Evolutionary conservation across 2,329 filamentous ascomycete species (phyloP).

Genomic region (Aspergillus sojae): DNA sequence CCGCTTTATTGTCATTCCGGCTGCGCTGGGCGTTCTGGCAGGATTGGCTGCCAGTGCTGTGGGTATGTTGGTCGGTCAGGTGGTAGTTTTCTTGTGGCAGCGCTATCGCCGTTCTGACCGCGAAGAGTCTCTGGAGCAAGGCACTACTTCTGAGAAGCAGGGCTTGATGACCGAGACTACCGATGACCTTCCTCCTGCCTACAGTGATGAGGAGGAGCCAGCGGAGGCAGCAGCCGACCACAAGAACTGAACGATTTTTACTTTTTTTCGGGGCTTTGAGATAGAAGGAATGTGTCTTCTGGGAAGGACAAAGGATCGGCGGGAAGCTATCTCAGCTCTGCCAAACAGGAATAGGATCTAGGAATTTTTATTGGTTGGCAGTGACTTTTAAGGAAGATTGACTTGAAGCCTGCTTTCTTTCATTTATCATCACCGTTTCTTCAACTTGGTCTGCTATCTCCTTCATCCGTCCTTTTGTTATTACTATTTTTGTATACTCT

Average conservation of each 20-base stretch:
- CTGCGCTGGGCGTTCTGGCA: conserved; percentile 49
- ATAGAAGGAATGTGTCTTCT: background rate
- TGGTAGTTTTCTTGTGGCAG: conserved; percentile 49
- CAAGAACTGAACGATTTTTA: conserved; percentile 33
- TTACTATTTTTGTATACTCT: background rate
- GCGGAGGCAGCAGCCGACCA: conserved; percentile 28
- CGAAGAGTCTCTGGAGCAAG: conserved; percentile 36
- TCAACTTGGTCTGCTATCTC: background rate
- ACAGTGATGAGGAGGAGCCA: conserved; percentile 35
- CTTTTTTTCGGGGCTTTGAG: background rate
- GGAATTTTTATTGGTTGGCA: conserved; percentile 6
- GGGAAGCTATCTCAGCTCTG: background rate
- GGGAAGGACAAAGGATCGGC: background rate
- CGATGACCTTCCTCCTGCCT: conserved; percentile 41
- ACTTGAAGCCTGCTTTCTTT: background rate
- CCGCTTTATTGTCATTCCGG: conserved; percentile 49
- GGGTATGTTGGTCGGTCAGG: conserved; percentile 52
- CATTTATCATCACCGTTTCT: background rate
- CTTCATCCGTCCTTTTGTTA: conserved; percentile 1
- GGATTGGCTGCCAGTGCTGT: conserved; percentile 49
- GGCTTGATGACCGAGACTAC: conserved; percentile 38
- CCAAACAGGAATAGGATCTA: conserved; percentile 9
- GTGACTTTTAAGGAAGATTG: conserved; percentile 1
- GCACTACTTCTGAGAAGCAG: conserved; percentile 47
- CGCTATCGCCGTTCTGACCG: conserved; percentile 39